phyloP scores from a whole-genome alignment of 768 basidiomycete species.

The Lactarius quietus region DNA sequence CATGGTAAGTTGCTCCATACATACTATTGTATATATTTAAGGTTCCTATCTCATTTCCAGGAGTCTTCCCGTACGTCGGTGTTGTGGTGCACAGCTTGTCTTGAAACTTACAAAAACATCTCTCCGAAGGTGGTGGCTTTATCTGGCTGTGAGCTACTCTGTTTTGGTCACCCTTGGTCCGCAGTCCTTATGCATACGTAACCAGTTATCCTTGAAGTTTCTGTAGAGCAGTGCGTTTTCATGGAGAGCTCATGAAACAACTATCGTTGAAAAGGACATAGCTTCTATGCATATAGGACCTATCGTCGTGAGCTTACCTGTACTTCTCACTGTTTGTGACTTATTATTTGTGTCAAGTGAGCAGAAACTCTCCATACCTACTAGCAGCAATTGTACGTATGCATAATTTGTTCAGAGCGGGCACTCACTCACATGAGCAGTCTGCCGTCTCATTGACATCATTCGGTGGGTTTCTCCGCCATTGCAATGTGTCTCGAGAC shows the following conservation, averaged over 20 bases:
- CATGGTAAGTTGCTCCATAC: neutral
- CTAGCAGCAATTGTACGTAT: slow-evolving; percentile 5
- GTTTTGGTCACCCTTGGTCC: neutral
- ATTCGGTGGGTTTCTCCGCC: slow-evolving; percentile 1
- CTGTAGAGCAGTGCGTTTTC: slow-evolving; percentile 1
- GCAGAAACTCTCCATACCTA: neutral
- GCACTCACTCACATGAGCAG: neutral
- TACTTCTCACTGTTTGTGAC: neutral
- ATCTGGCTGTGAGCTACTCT: neutral
- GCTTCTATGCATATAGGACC: slow-evolving; percentile 4
- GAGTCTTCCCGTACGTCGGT: neutral
- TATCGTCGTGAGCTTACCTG: neutral
- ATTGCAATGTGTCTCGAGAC: neutral
- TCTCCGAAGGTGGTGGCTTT: neutral
- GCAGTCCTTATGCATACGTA: neutral
- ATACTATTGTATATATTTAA: neutral
- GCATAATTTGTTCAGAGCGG: neutral
- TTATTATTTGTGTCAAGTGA: neutral
- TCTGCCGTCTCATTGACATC: neutral
- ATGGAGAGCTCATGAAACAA: neutral
- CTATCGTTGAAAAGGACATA: neutral
- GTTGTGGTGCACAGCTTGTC: neutral
- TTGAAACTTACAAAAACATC: neutral
- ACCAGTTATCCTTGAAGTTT: neutral
- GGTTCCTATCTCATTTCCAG: neutral